Conservation (phyloP, 768 basidiomycete species). For the Lactarius hengduanensis region DNA sequence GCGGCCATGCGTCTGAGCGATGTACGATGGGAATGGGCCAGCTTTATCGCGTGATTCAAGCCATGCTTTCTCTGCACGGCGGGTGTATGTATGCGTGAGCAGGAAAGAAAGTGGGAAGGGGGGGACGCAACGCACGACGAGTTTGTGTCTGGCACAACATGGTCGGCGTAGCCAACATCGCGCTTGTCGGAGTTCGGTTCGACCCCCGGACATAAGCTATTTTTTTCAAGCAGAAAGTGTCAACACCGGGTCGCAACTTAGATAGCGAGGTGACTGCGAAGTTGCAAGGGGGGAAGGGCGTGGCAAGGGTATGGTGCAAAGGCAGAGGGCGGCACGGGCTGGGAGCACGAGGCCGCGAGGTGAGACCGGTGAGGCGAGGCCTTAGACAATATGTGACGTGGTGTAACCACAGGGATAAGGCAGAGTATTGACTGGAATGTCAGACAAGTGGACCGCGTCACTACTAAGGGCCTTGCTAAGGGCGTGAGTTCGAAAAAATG, state of each 20-base stretch:
- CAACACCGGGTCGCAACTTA: background rate
- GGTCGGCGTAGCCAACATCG: constrained; percentile 35
- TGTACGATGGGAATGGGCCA: constrained; percentile 48
- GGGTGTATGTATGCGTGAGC: constrained; percentile 1
- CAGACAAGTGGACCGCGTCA: no score
- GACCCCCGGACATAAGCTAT: background rate
- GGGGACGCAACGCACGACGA: constrained; percentile 37
- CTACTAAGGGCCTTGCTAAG: no score
- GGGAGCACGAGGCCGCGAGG: no score
- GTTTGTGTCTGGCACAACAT: constrained; percentile 36
- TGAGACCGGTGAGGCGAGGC: background rate
- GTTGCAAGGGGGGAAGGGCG: background rate
- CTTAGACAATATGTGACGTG: no score
- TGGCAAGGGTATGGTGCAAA: background rate
- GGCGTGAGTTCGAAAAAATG: no score
- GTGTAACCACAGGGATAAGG: no score
- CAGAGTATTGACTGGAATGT: no score
- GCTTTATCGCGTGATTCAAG: constrained; percentile 52
- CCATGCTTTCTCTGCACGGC: constrained; percentile 48
- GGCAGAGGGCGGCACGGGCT: no score
- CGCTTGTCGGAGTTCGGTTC: constrained; percentile 35
- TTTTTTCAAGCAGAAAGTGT: background rate
- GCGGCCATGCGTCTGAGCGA: constrained; percentile 58
- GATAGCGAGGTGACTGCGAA: background rate
- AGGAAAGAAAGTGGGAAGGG: constrained; percentile 3